phyloP scores from a whole-genome alignment of 2,329 filamentous ascomycete species.

The Epichloe sibirici region DNA sequence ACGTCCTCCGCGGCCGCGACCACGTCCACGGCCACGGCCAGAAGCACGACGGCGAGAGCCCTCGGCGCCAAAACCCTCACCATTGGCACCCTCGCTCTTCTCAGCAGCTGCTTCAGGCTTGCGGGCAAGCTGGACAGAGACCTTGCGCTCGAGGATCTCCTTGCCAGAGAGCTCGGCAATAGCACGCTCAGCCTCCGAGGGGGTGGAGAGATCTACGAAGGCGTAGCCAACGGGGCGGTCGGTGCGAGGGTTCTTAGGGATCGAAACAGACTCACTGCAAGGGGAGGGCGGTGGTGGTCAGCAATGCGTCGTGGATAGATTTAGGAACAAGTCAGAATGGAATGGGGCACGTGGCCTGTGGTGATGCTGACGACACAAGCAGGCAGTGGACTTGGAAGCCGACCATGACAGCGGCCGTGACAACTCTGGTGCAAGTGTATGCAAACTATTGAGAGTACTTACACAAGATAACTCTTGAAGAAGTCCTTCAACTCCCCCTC shows the following conservation, averaged over 20 bases:
- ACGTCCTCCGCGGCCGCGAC: slow-evolving; percentile 57
- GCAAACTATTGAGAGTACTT: slow-evolving; percentile 37
- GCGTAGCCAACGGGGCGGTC: slow-evolving; percentile 97
- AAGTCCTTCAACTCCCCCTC: slow-evolving; percentile 99
- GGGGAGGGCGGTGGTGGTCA: slow-evolving; percentile 3
- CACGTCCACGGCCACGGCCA: slow-evolving; percentile 55
- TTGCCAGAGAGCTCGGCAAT: slow-evolving; percentile 93
- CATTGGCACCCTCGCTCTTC: slow-evolving; percentile 62
- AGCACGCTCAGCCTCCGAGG: slow-evolving; percentile 87
- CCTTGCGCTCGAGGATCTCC: slow-evolving; percentile 97
- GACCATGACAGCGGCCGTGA: background rate
- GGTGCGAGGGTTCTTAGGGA: slow-evolving; percentile 98
- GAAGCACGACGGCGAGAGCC: slow-evolving; percentile 50
- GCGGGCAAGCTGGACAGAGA: slow-evolving; percentile 95
- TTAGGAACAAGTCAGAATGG: background rate
- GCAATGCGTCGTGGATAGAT: background rate
- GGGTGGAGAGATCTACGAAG: slow-evolving; percentile 94
- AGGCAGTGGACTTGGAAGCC: background rate
- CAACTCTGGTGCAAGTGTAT: background rate
- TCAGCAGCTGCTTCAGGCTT: slow-evolving; percentile 83
- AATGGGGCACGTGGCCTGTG: background rate
- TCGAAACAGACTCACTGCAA: slow-evolving; percentile 88
- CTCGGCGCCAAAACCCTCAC: slow-evolving; percentile 60
- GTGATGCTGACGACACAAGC: background rate
- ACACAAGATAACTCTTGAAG: slow-evolving; percentile 99